Base-by-base conservation (phyloP, 2,329 filamentous ascomycete species). In the Colletotrichum eleusines region DNA sequence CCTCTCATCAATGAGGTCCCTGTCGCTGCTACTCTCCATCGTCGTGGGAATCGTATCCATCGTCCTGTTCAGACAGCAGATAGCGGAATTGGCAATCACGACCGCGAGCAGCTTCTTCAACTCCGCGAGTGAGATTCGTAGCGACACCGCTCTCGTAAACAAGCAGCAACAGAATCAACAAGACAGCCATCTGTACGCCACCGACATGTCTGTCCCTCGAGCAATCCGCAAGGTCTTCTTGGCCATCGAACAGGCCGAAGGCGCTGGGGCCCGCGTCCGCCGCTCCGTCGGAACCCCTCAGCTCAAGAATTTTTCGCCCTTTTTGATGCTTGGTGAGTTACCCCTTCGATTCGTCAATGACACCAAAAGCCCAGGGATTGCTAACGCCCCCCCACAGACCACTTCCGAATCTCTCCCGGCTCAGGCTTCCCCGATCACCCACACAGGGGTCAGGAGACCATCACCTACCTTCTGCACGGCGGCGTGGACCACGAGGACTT, bases 241-340 rank as follows among this genome's bases (percentile, higher is more conserved):
- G 54, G 95, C 95, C 72, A 82, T 92, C 71, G 94, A 97, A 81
- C 93, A 97, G 81, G 85, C 93, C 35, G 95, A 98, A 81, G 95
- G 95, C 53, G 94, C 91, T 0, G 95, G 96, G 67, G 95, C 95
- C 6, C 88, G 90, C 73, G 95, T 98, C 18, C 90, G 95, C 73
- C 90, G 95, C 69, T 95, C 93, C 51, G 93, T 98, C 74, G 95
- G 95, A 75, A 97, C 94, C 1, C 87, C 92, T 6, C 87, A 92
- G 74, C 87, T 98, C 28, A 90, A 91, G 77, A 94, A 97, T 84
- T 92, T 98, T 81, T 93, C 91, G 18, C 96, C 95, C 0, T 98
- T 98, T 83, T 87, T 98, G 54, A 97, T 98, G 94, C 92, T 98
- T 57, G 95, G 98, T 80, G 93, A 97, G 84, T 98, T 97, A 84